phyloP scores from a whole-genome alignment of 2,329 filamentous ascomycete species.

The Epichloe hybrida region DNA sequence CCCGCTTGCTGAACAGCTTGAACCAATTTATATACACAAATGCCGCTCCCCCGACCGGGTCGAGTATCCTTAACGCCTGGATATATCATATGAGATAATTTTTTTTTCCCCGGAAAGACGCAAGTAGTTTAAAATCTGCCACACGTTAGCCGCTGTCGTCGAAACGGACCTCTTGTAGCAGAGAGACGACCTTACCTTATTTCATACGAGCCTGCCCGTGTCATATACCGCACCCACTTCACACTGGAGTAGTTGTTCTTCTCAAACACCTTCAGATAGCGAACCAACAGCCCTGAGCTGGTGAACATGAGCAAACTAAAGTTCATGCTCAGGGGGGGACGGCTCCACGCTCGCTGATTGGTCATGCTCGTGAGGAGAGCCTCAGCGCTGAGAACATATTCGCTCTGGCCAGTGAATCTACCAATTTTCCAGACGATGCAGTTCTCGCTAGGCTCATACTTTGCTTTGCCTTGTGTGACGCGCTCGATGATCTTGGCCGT shows the following conservation, averaged over 20 bases:
- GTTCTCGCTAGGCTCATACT: conserved; percentile 96
- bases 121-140: conserved; percentile 20
- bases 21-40: not conserved
- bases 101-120: not conserved
- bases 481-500: conserved; percentile 88
- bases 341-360: conserved; percentile 91
- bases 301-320: conserved; percentile 98
- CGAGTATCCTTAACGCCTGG: conserved; percentile 3
- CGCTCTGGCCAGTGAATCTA: conserved; percentile 94
- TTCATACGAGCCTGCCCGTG: conserved; percentile 91
- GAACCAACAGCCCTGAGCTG: conserved; percentile 77
- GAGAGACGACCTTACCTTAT: conserved; percentile 49
- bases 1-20: not conserved
- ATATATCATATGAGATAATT: not conserved
- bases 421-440: conserved; percentile 99
- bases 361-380: conserved; percentile 93
- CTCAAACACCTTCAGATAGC: conserved; percentile 97
- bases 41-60: not conserved
- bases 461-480: conserved; percentile 90
- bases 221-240: conserved; percentile 99
- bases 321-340: conserved; percentile 80
- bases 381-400: conserved; percentile 89
- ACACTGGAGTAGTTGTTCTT: conserved; percentile 98
- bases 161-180: not conserved
- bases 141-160: conserved; percentile 6